These are phyloP conservation scores for Claviceps capensis DNA, from an alignment of 2,329 filamentous ascomycete genomes.

Conservation along the genomic window DNA sequence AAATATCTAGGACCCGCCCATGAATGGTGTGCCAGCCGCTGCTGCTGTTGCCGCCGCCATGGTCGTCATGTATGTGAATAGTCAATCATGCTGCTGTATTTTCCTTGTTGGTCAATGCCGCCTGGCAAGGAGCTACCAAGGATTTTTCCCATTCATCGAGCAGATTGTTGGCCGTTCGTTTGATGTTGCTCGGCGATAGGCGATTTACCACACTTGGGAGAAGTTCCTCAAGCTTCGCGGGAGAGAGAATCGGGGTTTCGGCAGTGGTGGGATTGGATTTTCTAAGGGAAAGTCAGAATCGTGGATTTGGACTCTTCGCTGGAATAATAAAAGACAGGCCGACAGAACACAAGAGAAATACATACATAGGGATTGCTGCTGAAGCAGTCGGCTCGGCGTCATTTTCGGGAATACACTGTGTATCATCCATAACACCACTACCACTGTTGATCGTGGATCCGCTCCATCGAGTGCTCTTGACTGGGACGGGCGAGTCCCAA, in stretches of 20 bases:
- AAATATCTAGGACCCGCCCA: background rate
- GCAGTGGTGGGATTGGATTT: slow-evolving; percentile 21
- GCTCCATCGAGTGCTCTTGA: slow-evolving; percentile 48
- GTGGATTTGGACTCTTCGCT: background rate
- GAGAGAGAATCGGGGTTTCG: slow-evolving; percentile 21
- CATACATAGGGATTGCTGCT: slow-evolving; percentile 6
- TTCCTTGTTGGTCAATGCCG: slow-evolving; percentile 16
- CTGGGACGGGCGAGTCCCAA: slow-evolving; percentile 45
- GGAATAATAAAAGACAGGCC: background rate
- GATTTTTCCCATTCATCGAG: slow-evolving; percentile 84
- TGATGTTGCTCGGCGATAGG: slow-evolving; percentile 61
- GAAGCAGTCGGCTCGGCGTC: slow-evolving; percentile 30
- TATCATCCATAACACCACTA: slow-evolving; percentile 26
- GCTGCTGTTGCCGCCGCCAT: slow-evolving; percentile 7
- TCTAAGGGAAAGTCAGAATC: background rate
- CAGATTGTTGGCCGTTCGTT: slow-evolving; percentile 68
- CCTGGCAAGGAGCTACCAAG: slow-evolving; percentile 14
- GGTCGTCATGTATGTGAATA: background rate
- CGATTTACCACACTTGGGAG: slow-evolving; percentile 60
- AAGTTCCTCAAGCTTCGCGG: slow-evolving; percentile 36
- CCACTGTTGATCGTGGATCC: slow-evolving; percentile 39
- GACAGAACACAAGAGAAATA: background rate
- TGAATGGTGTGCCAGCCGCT: background rate
- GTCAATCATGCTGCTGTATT: slow-evolving; percentile 11
- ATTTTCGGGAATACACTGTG: slow-evolving; percentile 32